These are phyloP conservation scores for Boletus vinaceobasis DNA, from an alignment of 768 basidiomycete genomes.

Conservation along the genomic window DNA sequence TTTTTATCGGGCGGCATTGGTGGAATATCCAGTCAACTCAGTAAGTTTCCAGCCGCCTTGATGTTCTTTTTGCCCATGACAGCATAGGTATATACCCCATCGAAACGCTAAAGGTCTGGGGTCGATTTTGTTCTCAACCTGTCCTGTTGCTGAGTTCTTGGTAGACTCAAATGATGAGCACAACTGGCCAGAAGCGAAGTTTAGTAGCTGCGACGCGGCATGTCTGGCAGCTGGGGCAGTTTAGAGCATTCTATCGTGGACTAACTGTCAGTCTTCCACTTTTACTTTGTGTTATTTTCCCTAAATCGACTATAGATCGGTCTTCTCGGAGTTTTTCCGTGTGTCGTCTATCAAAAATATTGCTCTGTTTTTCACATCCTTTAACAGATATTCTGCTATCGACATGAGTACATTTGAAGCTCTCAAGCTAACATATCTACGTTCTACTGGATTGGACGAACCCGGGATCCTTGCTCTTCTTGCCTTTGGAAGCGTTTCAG, in stretches of 20 bases:
- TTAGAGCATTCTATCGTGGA: slow-evolving; percentile 88
- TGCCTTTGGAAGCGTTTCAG: slow-evolving; percentile 89
- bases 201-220: slow-evolving; percentile 61
- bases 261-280: slow-evolving; percentile 62
- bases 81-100: slow-evolving; percentile 87
- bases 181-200: slow-evolving; percentile 57
- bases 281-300: slow-evolving; percentile 6
- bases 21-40: slow-evolving; percentile 89
- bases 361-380: slow-evolving; percentile 1
- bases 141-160: slow-evolving; percentile 2
- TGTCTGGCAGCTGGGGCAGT: slow-evolving; percentile 75
- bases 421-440: slow-evolving; percentile 84
- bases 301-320: slow-evolving; percentile 62
- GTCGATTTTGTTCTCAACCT: neutral
- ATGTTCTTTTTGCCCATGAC: slow-evolving; percentile 14
- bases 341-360: slow-evolving; percentile 24
- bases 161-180: slow-evolving; percentile 96
- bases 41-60: slow-evolving; percentile 42
- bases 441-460: slow-evolving; percentile 84
- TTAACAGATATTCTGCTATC: slow-evolving; percentile 78
- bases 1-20: slow-evolving; percentile 96
- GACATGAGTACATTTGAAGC: slow-evolving; percentile 98
- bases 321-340: slow-evolving; percentile 95
- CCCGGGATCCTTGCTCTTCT: slow-evolving; percentile 85
- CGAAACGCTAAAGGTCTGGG: slow-evolving; percentile 84